Percentiles rank a stretch among this genome's conserved stretches.
Conservation (phyloP, 805 yeast genomes). For the Komagataella populi region DNA sequence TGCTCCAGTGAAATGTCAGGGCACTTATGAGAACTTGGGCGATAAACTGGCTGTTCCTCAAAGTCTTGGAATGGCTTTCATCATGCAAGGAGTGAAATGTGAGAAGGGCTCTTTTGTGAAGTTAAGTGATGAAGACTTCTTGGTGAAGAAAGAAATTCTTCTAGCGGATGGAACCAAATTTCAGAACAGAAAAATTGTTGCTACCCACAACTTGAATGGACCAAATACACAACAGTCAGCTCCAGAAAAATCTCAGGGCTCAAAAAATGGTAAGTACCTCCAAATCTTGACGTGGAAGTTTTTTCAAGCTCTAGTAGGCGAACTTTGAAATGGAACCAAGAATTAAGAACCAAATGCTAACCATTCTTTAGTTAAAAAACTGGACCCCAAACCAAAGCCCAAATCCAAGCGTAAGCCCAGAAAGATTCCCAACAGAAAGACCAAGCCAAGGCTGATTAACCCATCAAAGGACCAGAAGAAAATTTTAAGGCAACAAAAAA, state of each 20-base stretch:
- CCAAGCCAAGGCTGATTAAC: background rate
- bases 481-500: background rate
- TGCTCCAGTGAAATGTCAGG: background rate
- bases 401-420: background rate
- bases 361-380: background rate
- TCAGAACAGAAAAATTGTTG: background rate
- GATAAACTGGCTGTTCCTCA: background rate
- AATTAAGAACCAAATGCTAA: background rate
- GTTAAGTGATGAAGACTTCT: background rate
- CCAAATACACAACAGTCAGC: background rate
- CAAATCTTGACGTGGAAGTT: background rate
- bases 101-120: background rate
- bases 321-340: background rate
- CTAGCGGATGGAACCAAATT: background rate
- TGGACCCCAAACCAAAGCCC: background rate
- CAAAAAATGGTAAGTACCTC: background rate
- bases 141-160: background rate
- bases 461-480: background rate
- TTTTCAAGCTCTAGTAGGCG: background rate
- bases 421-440: background rate
- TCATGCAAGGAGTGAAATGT: background rate
- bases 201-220: background rate
- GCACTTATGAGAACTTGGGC: background rate
- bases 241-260: background rate
- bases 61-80: background rate